Percentiles rank a stretch among this genome's conserved stretches.
phyloP scores from a whole-genome alignment of 805 yeast genomes.

The Cyberlindnera maclurae region DNA sequence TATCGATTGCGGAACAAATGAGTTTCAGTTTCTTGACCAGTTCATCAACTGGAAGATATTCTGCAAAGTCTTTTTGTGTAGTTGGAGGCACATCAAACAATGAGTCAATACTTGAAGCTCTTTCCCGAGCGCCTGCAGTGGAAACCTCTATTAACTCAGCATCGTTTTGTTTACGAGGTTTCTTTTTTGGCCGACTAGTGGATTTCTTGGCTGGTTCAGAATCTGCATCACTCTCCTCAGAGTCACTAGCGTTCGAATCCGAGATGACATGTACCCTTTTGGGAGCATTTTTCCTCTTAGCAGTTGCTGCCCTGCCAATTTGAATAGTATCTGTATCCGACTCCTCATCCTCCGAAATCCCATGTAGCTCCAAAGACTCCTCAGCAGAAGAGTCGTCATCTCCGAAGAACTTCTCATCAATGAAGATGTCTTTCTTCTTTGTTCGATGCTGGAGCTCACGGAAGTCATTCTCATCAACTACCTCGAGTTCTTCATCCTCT shows the following conservation, averaged over 20 bases:
- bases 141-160: constrained; percentile 1
- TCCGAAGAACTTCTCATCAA: constrained; percentile 7
- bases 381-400: constrained; percentile 11
- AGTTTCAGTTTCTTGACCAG: background rate
- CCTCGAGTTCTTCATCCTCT: constrained; percentile 6
- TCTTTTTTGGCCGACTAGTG: too few relatives aligned
- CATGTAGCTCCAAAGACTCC: constrained; percentile 5
- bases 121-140: background rate
- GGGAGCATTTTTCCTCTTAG: background rate
- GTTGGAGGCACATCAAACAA: background rate
- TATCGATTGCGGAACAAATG: background rate
- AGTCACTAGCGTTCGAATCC: background rate
- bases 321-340: background rate
- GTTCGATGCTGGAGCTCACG: constrained; percentile 1
- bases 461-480: constrained; percentile 8
- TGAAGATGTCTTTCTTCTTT: background rate
- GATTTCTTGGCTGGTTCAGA: too few relatives aligned
- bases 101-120: background rate
- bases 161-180: too few relatives aligned
- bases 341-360: constrained; percentile 4
- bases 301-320: too few relatives aligned
- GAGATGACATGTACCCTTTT: too few relatives aligned
- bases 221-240: background rate
- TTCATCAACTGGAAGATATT: background rate
- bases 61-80: background rate